Percentiles rank a stretch among this genome's conserved stretches.
Evolutionary conservation across 805 yeast genomes (phyloP).

Genomic region (Ogataea degrootiae): DNA sequence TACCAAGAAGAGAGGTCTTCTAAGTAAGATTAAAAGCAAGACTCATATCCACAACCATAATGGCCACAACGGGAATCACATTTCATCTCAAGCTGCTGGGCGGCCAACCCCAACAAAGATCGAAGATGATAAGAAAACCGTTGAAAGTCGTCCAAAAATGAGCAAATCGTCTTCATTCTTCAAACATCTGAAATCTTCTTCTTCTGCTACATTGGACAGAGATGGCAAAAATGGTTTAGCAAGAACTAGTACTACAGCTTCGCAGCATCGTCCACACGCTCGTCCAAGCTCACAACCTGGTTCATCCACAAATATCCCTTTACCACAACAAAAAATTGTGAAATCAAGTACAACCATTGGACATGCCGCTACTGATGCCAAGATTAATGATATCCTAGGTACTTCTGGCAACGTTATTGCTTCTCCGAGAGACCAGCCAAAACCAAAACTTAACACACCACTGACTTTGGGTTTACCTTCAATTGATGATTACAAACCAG

Average conservation of each 20-base stretch:
- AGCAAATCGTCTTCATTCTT: conserved; percentile 6
- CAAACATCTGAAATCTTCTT: conserved; percentile 7
- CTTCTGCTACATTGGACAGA: not conserved
- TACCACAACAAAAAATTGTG: conserved; percentile 2
- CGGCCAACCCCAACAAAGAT: not conserved
- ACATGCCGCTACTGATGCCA: conserved; percentile 11
- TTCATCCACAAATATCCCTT: not conserved
- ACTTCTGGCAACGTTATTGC: conserved; percentile 20
- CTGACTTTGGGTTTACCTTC: conserved; percentile 28
- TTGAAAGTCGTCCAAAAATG: not conserved
- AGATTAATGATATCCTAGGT: conserved; percentile 19
- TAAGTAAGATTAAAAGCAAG: conserved; percentile 11
- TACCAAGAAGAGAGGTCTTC: conserved; percentile 8
- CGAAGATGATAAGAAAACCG: not conserved
- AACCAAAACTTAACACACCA: conserved; percentile 4
- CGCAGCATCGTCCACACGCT: not conserved
- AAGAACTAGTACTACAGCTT: too few relatives aligned
- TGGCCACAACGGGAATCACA: not conserved
- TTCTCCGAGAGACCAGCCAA: conserved; percentile 18
- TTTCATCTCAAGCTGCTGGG: not conserved
- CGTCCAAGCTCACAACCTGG: not conserved
- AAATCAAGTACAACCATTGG: conserved; percentile 9
- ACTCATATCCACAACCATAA: conserved; percentile 8
- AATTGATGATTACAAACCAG: conserved; percentile 20
- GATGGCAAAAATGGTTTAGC: too few relatives aligned